Evolutionary conservation across 257 asterid genomes (phyloP), one percentile per base, ranked within the genome.

Genomic region (Perilla frutescens): DNA sequence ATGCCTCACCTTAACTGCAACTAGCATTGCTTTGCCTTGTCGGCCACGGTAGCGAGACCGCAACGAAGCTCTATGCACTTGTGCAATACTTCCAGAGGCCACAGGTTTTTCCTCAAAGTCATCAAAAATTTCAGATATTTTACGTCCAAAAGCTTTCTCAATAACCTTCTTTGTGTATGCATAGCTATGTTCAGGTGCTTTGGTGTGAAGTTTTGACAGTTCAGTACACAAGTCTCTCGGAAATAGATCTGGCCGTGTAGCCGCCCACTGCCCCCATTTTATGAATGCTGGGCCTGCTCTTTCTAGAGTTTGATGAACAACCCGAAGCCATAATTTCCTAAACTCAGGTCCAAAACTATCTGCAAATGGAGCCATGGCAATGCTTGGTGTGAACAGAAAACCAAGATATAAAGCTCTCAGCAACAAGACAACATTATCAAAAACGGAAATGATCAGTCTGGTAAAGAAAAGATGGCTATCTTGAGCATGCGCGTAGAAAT

Each of bases 181-280:
- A 67, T 87, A 95, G 86, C 86, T 90, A 81, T 92, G 99, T 64
- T 93, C 83, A 6, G 99, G 99, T 59, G 99, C 98, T 82, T 87
- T 80, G 1, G 85, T 79, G 78, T 95, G 99, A 84, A 95, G 98
- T 86, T 92, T 88, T 43, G 98, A 84, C 61, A 95, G 82, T 81
- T 95, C 98, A 45, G 75, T 45, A 68, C 99, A 92, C 78, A 95
- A 82, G 76, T 95, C 99, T 62, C 77, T 77, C 5, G 97, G 97
- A 69, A 95, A 95, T 59, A 90, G 89, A 87, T 95, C 99, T 1
- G 98, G 99, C 7, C 99, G 88, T 29, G 99, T 89, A 69, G 98
- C 99, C 9, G 98, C 98, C 99, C 99, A 95, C 82, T 95, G 99
- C 76, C 99, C 99, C 99, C 99, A 95, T 82, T 95, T 95, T 81